Base-by-base conservation (phyloP, 306 rosid species). In the Adenanthera pavonina region DNA sequence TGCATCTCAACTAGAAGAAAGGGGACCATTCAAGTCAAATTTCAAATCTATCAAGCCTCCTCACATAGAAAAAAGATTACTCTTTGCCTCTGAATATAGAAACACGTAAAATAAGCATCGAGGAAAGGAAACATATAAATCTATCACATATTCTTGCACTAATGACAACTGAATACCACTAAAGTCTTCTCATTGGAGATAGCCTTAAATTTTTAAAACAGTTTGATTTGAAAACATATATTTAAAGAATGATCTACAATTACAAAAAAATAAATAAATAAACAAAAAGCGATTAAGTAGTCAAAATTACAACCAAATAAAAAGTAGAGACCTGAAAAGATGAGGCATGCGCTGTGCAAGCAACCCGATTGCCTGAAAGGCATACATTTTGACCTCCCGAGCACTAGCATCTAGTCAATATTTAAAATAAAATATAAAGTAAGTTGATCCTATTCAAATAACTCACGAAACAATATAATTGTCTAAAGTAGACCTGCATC, bases 291-390 rank as follows among this genome's bases (percentile, higher is more conserved):
- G 7, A 47, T 38, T 20, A 49, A 41, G n/a, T 41, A 51, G 51
- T 16, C 59, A 57, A 48, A 47, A 49, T 16, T 69, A 68, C 64
- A 73, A 69, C 16, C 71, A 62, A 5, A 5, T 69, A 73, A 16
- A 64, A 51, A 60, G 57, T 40, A 72, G 25, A 35, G 46, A 95
- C 99, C 97, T 95, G 90, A 95, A 95, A 78, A 95, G 95, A 70
- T 89, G 90, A 81, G 97, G 99, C 94, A 93, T 48, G 80, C 97
- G 97, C 84, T 87, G 93, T 57, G 97, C 92, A 86, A 95, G 92
- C 88, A 95, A 84, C 71, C 95, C 97, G 87, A 95, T 91, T 70
- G 97, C 92, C 86, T 95, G 99, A 88, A 89, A 95, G n/a, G 97
- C 93, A 84, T 88, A 95, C 47, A 89, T 83, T 86, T 92, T 93